Base-by-base conservation (phyloP, 2,329 filamentous ascomycete genomes). In the Beauveria medogensis region DNA sequence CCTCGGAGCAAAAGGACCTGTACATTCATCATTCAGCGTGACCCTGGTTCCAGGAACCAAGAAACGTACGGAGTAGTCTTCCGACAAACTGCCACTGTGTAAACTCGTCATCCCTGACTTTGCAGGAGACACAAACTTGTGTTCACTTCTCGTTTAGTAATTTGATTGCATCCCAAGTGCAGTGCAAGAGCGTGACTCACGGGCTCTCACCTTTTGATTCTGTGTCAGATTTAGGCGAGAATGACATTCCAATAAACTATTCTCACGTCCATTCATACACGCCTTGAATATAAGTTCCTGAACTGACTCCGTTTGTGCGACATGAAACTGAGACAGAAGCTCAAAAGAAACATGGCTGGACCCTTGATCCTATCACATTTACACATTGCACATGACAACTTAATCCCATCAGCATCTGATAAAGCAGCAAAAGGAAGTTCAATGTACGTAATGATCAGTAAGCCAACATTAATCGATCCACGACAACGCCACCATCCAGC, bases 251-350 rank as follows among this genome's bases (percentile, higher is more conserved):
- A 12, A 14, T 37, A 5, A 14, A 5, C 12, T 37, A 37, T 37
- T 37, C 34, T 37, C 12, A 37, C 10, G 12, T 34, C 34, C 14
- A 37, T 37, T 37, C 34, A 37, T 5, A 10, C 34, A 5, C 12
- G 34, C 12, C 12, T 37, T 37, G 34, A 5, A 37, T 43, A 43
- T 18, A 8, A 8, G 1, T 43, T 18, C 3, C 24, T 10, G 43
- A 43, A n/a, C 40, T 43, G 40, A 20, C 22, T 26, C 46, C 47
- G 16, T 18, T 34, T 30, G 18, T 12, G 30, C n/a, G 30, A 56
- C 43, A 55, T 55, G 41, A 18, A 47, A 56, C 41, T 56, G 54
- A 56, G 54, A 56, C 54, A 56, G 41, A 46, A 46, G 53, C 41
- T 26, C 20, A n/a, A 37, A 24, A 46, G 54, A 47, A 37, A 37